These are phyloP conservation scores for Pleurotus ostreatus DNA, from an alignment of 768 basidiomycete genomes.

Conservation along the genomic window DNA sequence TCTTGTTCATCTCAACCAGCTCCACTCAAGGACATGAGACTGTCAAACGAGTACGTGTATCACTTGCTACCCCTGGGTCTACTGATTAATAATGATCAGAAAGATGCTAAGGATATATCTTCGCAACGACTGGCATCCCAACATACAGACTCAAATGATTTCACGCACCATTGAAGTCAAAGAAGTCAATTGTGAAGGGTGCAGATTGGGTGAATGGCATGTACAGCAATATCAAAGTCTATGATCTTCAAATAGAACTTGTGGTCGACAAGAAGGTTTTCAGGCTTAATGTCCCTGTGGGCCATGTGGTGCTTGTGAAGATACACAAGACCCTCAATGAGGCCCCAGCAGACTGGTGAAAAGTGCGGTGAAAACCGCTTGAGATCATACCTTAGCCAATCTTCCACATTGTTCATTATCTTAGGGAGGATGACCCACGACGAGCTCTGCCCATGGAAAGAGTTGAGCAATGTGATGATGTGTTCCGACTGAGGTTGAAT, in stretches of 20 bases:
- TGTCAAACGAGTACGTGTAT: background rate
- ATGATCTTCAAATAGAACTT: conserved; percentile 71
- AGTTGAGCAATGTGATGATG: conserved; percentile 3
- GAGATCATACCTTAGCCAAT: background rate
- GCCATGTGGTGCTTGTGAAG: conserved; percentile 76
- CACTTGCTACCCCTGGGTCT: background rate
- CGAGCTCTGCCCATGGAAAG: conserved; percentile 3
- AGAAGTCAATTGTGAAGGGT: background rate
- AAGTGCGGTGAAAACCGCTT: background rate
- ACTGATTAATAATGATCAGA: background rate
- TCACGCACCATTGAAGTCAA: background rate
- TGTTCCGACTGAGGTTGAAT: conserved; percentile 2
- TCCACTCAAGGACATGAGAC: background rate
- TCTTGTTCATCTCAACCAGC: background rate
- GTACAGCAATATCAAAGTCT: conserved; percentile 9
- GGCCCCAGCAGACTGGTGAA: background rate
- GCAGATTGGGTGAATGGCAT: background rate
- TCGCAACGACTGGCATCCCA: background rate
- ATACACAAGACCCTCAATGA: conserved; percentile 31
- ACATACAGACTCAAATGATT: background rate
- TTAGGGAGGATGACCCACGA: conserved; percentile 8
- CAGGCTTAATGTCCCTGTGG: conserved; percentile 81
- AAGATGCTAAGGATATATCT: background rate
- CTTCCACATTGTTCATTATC: background rate
- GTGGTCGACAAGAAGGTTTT: conserved; percentile 69